phyloP scores from a whole-genome alignment of 768 basidiomycete species.

The Amanita rimosa region DNA sequence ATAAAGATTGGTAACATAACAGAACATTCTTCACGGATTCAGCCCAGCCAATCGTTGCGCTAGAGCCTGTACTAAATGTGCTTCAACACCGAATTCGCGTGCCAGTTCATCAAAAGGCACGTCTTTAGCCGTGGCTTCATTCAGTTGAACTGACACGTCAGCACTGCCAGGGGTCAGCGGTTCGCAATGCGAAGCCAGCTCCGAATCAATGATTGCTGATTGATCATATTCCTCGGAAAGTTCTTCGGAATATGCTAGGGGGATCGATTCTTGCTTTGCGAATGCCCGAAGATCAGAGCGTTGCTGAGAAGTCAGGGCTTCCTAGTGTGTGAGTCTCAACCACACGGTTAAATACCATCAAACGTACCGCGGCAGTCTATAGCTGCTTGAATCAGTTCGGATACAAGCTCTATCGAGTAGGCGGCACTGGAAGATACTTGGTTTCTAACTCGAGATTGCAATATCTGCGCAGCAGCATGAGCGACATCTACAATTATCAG shows the following conservation, averaged over 20 bases:
- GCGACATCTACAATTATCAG: constrained; percentile 22
- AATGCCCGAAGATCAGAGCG: constrained; percentile 11
- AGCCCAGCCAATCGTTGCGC: constrained; percentile 39
- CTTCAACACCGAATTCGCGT: constrained; percentile 63
- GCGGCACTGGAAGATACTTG: constrained; percentile 24
- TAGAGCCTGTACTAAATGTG: constrained; percentile 55
- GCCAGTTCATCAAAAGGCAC: constrained; percentile 37
- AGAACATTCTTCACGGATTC: constrained; percentile 5
- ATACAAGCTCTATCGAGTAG: constrained; percentile 25
- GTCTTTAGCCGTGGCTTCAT: not conserved
- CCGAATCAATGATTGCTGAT: constrained; percentile 6
- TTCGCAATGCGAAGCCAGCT: constrained; percentile 6
- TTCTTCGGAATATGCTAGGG: constrained; percentile 2
- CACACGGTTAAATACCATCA: not conserved
- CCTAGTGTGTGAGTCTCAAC: constrained; percentile 2
- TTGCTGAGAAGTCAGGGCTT: constrained; percentile 60
- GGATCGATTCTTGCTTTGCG: constrained; percentile 8
- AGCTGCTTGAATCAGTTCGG: constrained; percentile 36
- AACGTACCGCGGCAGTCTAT: constrained; percentile 47
- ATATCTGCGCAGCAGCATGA: constrained; percentile 43
- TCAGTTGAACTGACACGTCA: constrained; percentile 4
- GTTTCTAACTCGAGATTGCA: constrained; percentile 36
- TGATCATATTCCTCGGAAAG: not conserved
- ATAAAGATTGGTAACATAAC: not conserved
- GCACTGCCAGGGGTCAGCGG: constrained; percentile 7